Evolutionary conservation across 331 rosid genomes (phyloP).

Genomic region (Spiraea crenata): DNA sequence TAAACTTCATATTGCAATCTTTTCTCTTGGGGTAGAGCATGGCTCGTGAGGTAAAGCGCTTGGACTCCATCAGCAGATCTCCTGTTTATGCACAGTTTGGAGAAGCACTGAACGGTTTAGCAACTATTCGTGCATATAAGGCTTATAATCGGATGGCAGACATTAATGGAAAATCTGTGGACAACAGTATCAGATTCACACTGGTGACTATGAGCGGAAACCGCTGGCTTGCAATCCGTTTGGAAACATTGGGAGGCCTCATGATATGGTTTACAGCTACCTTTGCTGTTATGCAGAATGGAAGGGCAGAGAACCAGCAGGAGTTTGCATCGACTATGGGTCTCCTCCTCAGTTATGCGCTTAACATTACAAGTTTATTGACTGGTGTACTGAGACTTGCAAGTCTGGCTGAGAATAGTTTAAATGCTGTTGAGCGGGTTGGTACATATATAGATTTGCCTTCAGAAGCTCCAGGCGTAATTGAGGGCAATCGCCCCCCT

Average conservation of each 20-base stretch:
- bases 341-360: constrained; percentile 72
- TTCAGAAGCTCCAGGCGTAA: constrained; percentile 51
- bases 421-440: constrained; percentile 73
- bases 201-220: constrained; percentile 46
- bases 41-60: constrained; percentile 91
- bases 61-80: constrained; percentile 91
- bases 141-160: constrained; percentile 94
- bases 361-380: constrained; percentile 75
- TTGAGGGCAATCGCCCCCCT: constrained; percentile 50
- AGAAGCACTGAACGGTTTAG: constrained; percentile 89
- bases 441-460: constrained; percentile 85
- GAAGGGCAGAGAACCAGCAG: constrained; percentile 44
- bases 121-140: constrained; percentile 85
- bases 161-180: constrained; percentile 56
- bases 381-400: constrained; percentile 83
- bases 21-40: constrained; percentile 51
- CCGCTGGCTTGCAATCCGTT: constrained; percentile 53
- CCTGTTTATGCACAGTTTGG: constrained; percentile 98
- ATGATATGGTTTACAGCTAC: constrained; percentile 59
- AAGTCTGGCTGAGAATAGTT: constrained; percentile 51
- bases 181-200: constrained; percentile 42
- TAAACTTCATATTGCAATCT: background rate
- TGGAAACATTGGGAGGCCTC: constrained; percentile 46
- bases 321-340: constrained; percentile 58
- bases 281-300: constrained; percentile 53